Evolutionary conservation across 1,284 basidiomycete genomes (phyloP), one percentile per base, ranked within the genome.

Genomic region (Earliella scabrosa): DNA sequence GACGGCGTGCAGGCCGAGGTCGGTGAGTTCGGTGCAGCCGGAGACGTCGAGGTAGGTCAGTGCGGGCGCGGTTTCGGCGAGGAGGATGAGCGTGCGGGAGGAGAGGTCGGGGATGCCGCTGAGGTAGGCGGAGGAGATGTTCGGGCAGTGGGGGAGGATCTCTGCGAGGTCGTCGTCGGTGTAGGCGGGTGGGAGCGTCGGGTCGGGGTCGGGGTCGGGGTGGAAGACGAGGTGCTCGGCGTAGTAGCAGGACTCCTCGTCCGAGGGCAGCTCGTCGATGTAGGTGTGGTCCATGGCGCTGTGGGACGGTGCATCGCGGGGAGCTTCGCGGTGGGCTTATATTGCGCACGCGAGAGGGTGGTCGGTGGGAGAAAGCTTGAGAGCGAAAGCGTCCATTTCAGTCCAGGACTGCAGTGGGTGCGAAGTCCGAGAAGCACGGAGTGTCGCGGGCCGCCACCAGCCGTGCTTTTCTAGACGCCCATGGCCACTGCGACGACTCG

Each of bases 11-110:
- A 97, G 75, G 1, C 88, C 88, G 14, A 85, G 80, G 63, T 95
- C 92, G 7, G 92, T 90, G 36, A 97, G 77, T 56, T 80, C 76
- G 40, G 77, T 79, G 75, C 95, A 98, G 11, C 87, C 87, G 44
- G 84, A 83, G 55, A 97, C 67, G 69, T 95, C 91, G 56, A 97
- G 74, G 26, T 90, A 88, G 59, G 90, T 86, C 2, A 97, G 77
- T 52, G 86, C 83, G 4, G 77, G 75, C 45, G 90, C 90, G 50
- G 78, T 79, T 50, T 76, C 80, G 63, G 90, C 90, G 32, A 95
- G 77, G 6, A 80, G 71, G 43, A 82, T 75, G 45, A 94, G 72
- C 6, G 92, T 87, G 57, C 79, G 77, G 74, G 95, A 89, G 35
- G 88, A 85, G 14, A 87, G 80, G 53, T 85, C 81, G 27, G 77